Base-by-base conservation (phyloP, 768 basidiomycete genomes). In the Dentipellis fragilis region DNA sequence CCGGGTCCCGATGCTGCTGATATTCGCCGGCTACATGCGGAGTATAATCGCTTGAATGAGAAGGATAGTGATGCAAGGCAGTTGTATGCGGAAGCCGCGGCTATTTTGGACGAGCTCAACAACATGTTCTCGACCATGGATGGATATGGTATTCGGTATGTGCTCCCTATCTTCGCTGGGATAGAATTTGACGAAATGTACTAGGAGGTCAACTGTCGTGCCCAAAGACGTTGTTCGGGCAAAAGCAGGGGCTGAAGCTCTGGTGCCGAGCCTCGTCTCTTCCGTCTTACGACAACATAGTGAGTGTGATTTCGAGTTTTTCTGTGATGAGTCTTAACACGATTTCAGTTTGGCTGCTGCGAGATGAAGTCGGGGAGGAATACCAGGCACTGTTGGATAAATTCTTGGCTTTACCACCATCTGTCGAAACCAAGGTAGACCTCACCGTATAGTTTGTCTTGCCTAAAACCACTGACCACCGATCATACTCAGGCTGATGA, bases 221-320 rank as follows among this genome's bases (percentile, higher is more conserved):
- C 34, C 50, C 23, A 40, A 35, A 46, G n/a, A 56, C 46, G 40
- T 50, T 49, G 36, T 29, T 42, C 40, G 35, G 19, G 23, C 37
- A 42, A 23, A 55, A 10, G 48, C 42, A 35, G 19, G 16, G 38
- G n/a, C 36, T 23, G 84, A 85, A 40, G 70, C 77, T 19, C 65
- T 88, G 42, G 76, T 80, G 8, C 87, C 87, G 0, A 73, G 75
- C 12, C 67, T 89, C 17, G 68, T 85, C 23, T 83, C 83, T 2
- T 68, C 76, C 2, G 73, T 90, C 40, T 69, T 90, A 50, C 76
- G 81, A 37, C 83, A 83, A 63, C 83, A 83, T 58, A 81, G 89
- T 91, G 59, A 64, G 85, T 70, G 12, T 48, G 51, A n/a, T 14
- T 39, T 34, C 34, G 12, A 36, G 23, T 55, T 39, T 17, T 10